These are phyloP conservation scores for Mariannaea elegans DNA, from an alignment of 2,329 filamentous ascomycete species.

Conservation along the genomic window DNA sequence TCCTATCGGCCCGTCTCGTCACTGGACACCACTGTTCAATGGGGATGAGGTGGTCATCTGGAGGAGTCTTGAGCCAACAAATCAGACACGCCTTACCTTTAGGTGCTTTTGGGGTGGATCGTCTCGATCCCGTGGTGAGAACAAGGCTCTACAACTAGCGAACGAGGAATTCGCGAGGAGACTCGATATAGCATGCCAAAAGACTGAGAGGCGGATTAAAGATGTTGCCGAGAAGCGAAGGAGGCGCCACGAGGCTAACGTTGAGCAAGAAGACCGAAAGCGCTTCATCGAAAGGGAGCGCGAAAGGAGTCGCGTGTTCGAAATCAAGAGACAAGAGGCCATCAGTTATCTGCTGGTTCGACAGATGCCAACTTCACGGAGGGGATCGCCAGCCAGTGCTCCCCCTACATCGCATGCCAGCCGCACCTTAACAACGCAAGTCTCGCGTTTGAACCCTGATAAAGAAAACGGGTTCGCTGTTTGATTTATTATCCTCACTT, in stretches of 20 bases:
- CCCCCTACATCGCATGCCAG: constrained; percentile 22
- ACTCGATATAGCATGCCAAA: constrained; percentile 59
- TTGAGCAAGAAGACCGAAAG: constrained; percentile 55
- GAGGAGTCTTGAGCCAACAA: constrained; percentile 54
- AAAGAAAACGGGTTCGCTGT: constrained; percentile 26
- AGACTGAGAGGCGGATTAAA: constrained; percentile 55
- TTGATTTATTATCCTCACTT: constrained; percentile 10
- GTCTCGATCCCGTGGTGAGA: constrained; percentile 48
- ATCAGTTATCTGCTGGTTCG: constrained; percentile 49
- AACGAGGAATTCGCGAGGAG: constrained; percentile 50
- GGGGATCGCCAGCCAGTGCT: constrained; percentile 43
- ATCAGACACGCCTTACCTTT: constrained; percentile 59
- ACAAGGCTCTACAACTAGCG: constrained; percentile 46
- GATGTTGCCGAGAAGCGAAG: constrained; percentile 51
- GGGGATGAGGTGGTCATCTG: constrained; percentile 82
- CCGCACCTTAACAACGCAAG: constrained; percentile 27
- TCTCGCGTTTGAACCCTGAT: constrained; percentile 36
- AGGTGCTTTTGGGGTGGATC: constrained; percentile 67
- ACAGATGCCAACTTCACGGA: constrained; percentile 37
- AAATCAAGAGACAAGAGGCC: constrained; percentile 57
- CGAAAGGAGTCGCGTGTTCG: constrained; percentile 59
- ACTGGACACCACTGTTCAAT: constrained; percentile 76
- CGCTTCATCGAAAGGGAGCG: constrained; percentile 56
- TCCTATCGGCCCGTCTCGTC: constrained; percentile 61
- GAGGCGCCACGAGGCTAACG: constrained; percentile 53